phyloP scores from a whole-genome alignment of 1,139 yeast genomes.

The Yamadazyma triangularis region DNA sequence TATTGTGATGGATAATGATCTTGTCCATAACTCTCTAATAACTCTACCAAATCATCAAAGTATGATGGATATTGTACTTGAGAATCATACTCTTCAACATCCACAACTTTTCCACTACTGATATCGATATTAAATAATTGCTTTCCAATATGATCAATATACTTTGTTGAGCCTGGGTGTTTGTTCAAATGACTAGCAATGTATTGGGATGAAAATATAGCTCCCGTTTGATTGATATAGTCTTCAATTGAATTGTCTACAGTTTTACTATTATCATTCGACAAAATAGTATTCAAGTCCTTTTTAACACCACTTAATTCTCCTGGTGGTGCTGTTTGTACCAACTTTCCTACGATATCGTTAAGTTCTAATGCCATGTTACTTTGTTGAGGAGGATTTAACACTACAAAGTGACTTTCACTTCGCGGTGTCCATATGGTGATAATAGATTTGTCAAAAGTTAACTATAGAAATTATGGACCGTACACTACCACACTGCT shows the following conservation, averaged over 20 bases:
- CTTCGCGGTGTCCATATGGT: no score
- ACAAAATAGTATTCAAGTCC: constrained; percentile 22
- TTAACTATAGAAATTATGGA: no score
- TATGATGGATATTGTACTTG: constrained; percentile 22
- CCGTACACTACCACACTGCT: no score
- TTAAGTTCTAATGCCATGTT: constrained; percentile 2
- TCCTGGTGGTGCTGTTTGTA: constrained; percentile 38
- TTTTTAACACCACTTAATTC: constrained; percentile 30
- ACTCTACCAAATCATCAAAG: constrained; percentile 23
- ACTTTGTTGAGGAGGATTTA: constrained; percentile 3
- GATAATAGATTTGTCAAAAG: no score
- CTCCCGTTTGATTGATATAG: constrained; percentile 25
- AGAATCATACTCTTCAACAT: constrained; percentile 40
- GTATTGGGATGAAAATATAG: constrained; percentile 25
- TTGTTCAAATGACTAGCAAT: constrained; percentile 35
- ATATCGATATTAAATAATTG: constrained; percentile 63
- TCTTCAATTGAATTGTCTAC: constrained; percentile 27
- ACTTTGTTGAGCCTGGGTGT: constrained; percentile 29
- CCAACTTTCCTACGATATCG: constrained; percentile 29
- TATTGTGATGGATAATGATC: constrained; percentile 53
- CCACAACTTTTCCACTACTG: constrained; percentile 38
- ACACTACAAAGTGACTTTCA: constrained; percentile 3
- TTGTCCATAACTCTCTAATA: constrained; percentile 37
- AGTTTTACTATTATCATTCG: constrained; percentile 15
- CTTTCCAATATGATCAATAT: constrained; percentile 36